These are phyloP conservation scores for Dactylorhiza incarnata DNA, from an alignment of 106 monocot species.

Conservation along the genomic window DNA sequence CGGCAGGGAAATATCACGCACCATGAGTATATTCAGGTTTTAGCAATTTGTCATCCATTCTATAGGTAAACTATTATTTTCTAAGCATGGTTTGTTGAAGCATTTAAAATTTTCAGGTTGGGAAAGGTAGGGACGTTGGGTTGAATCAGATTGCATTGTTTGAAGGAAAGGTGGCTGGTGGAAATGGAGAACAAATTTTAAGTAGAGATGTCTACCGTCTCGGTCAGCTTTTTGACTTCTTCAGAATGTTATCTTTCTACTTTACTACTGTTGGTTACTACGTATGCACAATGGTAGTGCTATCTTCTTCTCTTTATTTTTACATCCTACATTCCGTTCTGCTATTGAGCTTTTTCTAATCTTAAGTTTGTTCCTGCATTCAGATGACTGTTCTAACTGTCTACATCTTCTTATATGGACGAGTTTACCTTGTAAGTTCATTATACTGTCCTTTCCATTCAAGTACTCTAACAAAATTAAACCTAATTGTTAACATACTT, in stretches of 20 bases:
- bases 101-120: slow-evolving; percentile 48
- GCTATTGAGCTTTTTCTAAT: background rate
- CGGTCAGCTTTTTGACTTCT: slow-evolving; percentile 96
- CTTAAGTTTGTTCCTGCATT: slow-evolving; percentile 3
- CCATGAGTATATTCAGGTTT: slow-evolving; percentile 97
- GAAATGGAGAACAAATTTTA: slow-evolving; percentile 94
- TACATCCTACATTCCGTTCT: background rate
- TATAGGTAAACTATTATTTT: background rate
- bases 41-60: background rate
- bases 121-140: slow-evolving; percentile 96
- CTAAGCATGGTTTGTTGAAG: background rate
- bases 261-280: slow-evolving; percentile 92
- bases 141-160: slow-evolving; percentile 94
- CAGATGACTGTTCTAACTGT: slow-evolving; percentile 98
- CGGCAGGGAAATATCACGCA: slow-evolving; percentile 96
- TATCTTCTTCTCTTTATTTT: background rate
- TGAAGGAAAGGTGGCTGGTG: slow-evolving; percentile 97
- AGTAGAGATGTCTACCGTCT: slow-evolving; percentile 91
- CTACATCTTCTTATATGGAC: slow-evolving; percentile 88
- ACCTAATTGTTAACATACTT: too few species aligned
- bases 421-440: slow-evolving; percentile 74
- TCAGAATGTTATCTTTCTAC: slow-evolving; percentile 91
- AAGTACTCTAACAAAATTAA: background rate
- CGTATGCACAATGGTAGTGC: slow-evolving; percentile 84
- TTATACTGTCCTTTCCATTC: background rate